Evolutionary conservation across 2,329 filamentous ascomycete genomes (phyloP), one percentile per base, ranked within the genome.

Genomic region (Sporothrix luriei): DNA sequence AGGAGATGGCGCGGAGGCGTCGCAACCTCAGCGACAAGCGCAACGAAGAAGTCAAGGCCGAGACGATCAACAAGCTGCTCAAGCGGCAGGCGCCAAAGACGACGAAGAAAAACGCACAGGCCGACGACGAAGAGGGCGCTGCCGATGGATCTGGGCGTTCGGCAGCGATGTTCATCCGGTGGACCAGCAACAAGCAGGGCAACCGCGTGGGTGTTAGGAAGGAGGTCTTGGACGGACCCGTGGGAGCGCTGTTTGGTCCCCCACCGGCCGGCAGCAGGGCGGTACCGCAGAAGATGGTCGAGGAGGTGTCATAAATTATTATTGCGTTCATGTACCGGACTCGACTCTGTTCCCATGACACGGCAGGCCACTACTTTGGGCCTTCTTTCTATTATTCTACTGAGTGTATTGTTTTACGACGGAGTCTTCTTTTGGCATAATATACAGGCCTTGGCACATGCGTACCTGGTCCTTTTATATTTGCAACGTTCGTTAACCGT

Each of bases 11-110:
- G 3, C 84, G 86, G 33, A 82, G 86, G 59, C 80, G 86, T 70
- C 83, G 86, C 59, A 88, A 88, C 74, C 81, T 88, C n/a, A 88
- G 86, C 74, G 86, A 88, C 73, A 88, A 88, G 79, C 84, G 86
- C 64, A 88, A 85, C 71, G 86, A 88, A 72, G 86, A 88, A 78
- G 86, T 88, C 77, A 88, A 88, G 91, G 92, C 93, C 86, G 92
- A 94, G 82, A 95, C 92, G 0, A 94, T 95, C 85, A 94, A 95
- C 82, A 93, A 94, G 76, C 87, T 95, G 1, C 87, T 95, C 67
- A 93, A 93, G 79, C 93, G 94, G 77, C 92, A 94, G 78, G 91
- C 91, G 0, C 90, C 91, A 29, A 94, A 94, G 79, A 87, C 87
- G 21, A 74, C 71, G 69, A 90, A 85, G 73, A 82, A 83, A 73